Evolutionary conservation across 495 filamentous ascomycete species (phyloP), one percentile per base, ranked within the genome.

Genomic region (Penicillium verhagenii): DNA sequence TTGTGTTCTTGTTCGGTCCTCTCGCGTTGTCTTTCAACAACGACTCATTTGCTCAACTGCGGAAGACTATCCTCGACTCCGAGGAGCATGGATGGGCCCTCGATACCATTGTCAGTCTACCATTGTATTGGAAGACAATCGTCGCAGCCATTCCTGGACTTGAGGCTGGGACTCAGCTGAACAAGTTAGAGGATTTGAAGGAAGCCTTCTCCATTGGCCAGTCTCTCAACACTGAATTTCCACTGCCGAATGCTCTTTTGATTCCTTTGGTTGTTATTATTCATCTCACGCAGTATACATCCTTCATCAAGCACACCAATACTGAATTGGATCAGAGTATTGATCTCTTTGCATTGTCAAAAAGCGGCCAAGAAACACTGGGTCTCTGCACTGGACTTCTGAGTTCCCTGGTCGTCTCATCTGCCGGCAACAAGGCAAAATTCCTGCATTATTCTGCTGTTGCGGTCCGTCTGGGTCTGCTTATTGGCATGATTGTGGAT

Each of bases 361-460:
- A 20, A 3, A 10, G 16, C 11, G 6, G 11, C 21, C 39, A 40
- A n/a, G 43, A 46, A 26, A 75, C 72, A 1, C 56, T 77, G 1
- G 77, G 77, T 10, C 71, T 79, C 37, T 81, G 76, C 48, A 71
- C 69, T 20, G 77, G 76, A 1, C 50, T 79, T n/a, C 53, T 79
- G 19, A 63, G 57, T 45, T 73, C 76, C 4, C 55, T 70, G 11
- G 73, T 71, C 18, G 70, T 76, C 3, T 58, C 72, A 20, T 54
- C 64, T 38, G 56, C 70, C 2, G 40, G 29, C 1, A 60, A 50
- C 33, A 26, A 19, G 9, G 45, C 35, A 0, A 59, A 73, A 0
- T 52, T 80, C n/a, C 46, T 65, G 26, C 54, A 63, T 16, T 70
- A 76, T 52, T 74, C 64, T 0, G 63, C 70, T 4, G 68, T 66